Evolutionary conservation across 495 filamentous ascomycete species (phyloP), one percentile per base, ranked within the genome.

Genomic region (Hyaloscypha variabilis): DNA sequence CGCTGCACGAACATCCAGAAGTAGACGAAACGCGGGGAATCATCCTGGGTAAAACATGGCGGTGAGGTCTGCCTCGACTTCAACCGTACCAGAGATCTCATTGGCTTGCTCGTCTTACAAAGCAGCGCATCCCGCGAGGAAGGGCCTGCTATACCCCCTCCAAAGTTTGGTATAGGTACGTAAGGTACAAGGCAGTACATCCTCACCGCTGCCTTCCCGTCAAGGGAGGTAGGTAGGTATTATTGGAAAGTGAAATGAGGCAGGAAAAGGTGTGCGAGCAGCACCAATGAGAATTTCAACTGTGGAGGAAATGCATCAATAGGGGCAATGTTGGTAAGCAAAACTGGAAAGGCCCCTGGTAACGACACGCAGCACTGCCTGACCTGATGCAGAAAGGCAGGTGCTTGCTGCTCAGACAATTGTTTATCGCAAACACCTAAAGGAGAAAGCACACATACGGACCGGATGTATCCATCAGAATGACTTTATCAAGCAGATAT

Each of bases 21-120:
- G 54, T 3, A 58, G 54, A 14, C 54, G 54, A 58, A 58, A 58
- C 26, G 54, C 28, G 54, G 54, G 54, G 54, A 58, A 58, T 24
- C 25, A 34, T 21, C 25, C 30, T 34, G 4, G 30, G 26, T 21
- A 58, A 58, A 58, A 58, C 26, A 36, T 58, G 30, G 54, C 54
- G 54, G 54, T 58, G 54, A 30, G 54, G n/a, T 30, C n/a, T 21
- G n/a, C 10, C 10, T 52, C 30, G 23, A 58, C 8, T 58, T 58
- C 54, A 58, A n/a, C 54, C 26, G 54, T 58, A 54, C 51, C 19
- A 54, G 25, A 54, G 3, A 25, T 54, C 19, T 6, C 23, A 11
- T 25, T 25, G 8, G 23, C 51, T 6, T 26, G 51, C 3, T 29
- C 11, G 8, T 25, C 51, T 24, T 53, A 28, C 51, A 53, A 24